A percentile compares a stretch with the other conserved stretches of the same genome.
Evolutionary conservation across 352 stramenopile species (phyloP).

Genomic region (Pythium diclinum): DNA sequence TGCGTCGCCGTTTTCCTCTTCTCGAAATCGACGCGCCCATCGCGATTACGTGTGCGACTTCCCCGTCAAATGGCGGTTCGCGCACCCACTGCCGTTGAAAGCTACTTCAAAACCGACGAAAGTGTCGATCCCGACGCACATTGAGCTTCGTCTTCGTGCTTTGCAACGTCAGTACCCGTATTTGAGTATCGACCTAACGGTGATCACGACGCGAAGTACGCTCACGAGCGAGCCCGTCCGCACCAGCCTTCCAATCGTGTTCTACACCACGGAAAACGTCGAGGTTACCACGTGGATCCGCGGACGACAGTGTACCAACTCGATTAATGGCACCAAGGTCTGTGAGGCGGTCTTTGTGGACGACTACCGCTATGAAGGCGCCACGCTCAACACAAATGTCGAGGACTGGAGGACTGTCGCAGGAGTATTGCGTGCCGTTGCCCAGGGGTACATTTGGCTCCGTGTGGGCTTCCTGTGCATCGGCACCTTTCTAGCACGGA

Average conservation of each 20-base stretch:
- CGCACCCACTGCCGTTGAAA: constrained; percentile 4
- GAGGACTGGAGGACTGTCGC: constrained; percentile 6
- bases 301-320: not conserved
- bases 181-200: constrained; percentile 15
- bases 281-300: constrained; percentile 25
- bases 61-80: constrained; percentile 6
- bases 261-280: constrained; percentile 17
- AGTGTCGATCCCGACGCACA: constrained; percentile 13
- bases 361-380: constrained; percentile 31
- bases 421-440: constrained; percentile 2
- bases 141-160: constrained; percentile 7
- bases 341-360: constrained; percentile 23
- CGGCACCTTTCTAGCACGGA: constrained; percentile 5
- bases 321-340: not conserved
- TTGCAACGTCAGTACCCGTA: constrained; percentile 14
- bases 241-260: constrained; percentile 10
- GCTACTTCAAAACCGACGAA: not conserved
- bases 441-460: constrained; percentile 25
- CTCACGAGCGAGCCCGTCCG: not conserved
- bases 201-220: constrained; percentile 19
- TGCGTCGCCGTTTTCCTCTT: not conserved
- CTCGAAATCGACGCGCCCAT: not conserved
- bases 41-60: constrained; percentile 8
- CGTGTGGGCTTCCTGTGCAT: constrained; percentile 12
- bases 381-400: constrained; percentile 1